phyloP scores from a whole-genome alignment of 1,284 basidiomycete species.

The Leccinum fuscescens region DNA sequence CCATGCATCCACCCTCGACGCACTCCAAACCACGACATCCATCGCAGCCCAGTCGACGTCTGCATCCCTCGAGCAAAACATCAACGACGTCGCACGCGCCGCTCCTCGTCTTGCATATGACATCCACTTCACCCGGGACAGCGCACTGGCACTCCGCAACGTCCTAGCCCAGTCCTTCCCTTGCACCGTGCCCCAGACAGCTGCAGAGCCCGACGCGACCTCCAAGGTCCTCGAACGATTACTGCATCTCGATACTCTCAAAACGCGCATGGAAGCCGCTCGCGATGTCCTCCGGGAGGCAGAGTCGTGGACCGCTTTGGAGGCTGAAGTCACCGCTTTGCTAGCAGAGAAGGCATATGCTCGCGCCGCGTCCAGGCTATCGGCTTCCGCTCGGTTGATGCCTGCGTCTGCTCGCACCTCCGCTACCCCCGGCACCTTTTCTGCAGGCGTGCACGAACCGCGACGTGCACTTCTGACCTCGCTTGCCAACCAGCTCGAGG shows the following conservation, averaged over 20 bases:
- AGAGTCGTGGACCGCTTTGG: constrained; percentile 91
- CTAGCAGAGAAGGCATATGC: constrained; percentile 75
- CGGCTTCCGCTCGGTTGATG: constrained; percentile 84
- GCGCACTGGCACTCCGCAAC: constrained; percentile 71
- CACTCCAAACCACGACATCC: constrained; percentile 66
- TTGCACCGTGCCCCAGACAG: not conserved
- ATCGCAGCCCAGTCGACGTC: constrained; percentile 86
- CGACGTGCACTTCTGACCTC: constrained; percentile 82
- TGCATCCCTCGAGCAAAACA: constrained; percentile 77
- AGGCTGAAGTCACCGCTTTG: constrained; percentile 83
- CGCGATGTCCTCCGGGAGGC: constrained; percentile 87
- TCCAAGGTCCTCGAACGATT: constrained; percentile 69
- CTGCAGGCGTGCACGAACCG: constrained; percentile 59
- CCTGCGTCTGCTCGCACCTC: constrained; percentile 86
- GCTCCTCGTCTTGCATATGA: constrained; percentile 90
- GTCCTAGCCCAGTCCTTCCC: constrained; percentile 57
- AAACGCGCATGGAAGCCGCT: constrained; percentile 81
- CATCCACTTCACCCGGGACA: constrained; percentile 92
- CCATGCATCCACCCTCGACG: constrained; percentile 26
- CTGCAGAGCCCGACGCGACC: constrained; percentile 41
- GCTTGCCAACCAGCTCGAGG: constrained; percentile 92
- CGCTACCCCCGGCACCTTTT: constrained; percentile 40
- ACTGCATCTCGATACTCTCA: constrained; percentile 77
- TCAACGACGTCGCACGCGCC: constrained; percentile 85
- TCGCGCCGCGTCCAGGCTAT: constrained; percentile 85